Percentiles rank a stretch among this genome's conserved stretches.
These are phyloP conservation scores for Viola odorata DNA, from an alignment of 345 rosid species.

Conservation along the genomic window DNA sequence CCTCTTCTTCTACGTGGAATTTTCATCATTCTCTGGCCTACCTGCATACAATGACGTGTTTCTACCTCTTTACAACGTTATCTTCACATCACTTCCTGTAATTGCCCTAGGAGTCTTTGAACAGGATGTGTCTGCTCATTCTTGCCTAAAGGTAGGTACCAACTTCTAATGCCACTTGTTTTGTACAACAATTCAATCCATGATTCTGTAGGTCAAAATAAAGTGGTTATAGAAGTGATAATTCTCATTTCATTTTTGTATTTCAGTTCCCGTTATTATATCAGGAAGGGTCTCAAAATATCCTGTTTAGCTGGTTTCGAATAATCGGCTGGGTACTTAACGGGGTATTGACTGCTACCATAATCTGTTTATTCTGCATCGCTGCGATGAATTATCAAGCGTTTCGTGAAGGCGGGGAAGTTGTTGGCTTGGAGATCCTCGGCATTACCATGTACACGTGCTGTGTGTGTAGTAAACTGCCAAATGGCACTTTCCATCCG, in stretches of 20 bases:
- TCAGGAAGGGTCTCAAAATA: conserved; percentile 94
- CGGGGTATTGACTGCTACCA: conserved; percentile 48
- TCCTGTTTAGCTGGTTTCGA: conserved; percentile 82
- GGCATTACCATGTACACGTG: conserved; percentile 92
- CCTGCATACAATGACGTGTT: conserved; percentile 88
- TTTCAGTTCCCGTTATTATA: conserved; percentile 82
- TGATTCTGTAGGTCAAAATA: background rate
- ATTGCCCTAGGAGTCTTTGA: conserved; percentile 92
- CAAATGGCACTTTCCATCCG: conserved; percentile 81
- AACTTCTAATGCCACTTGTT: background rate
- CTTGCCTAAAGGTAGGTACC: conserved; percentile 55
- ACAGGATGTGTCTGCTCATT: conserved; percentile 73
- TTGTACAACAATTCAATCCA: background rate
- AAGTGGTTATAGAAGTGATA: too few species aligned
- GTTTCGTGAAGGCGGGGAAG: conserved; percentile 71
- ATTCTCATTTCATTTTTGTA: background rate
- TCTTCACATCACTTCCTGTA: conserved; percentile 97
- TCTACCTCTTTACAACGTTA: conserved; percentile 70
- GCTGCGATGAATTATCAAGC: conserved; percentile 59
- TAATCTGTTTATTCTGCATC: conserved; percentile 84
- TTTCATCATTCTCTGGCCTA: conserved; percentile 85
- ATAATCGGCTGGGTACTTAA: conserved; percentile 86
- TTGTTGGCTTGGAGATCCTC: conserved; percentile 66
- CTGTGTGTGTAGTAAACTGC: conserved; percentile 87
- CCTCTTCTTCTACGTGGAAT: conserved; percentile 77